Evolutionary conservation across 768 basidiomycete species (phyloP).

Genomic region (Boletus rubroflammeus): DNA sequence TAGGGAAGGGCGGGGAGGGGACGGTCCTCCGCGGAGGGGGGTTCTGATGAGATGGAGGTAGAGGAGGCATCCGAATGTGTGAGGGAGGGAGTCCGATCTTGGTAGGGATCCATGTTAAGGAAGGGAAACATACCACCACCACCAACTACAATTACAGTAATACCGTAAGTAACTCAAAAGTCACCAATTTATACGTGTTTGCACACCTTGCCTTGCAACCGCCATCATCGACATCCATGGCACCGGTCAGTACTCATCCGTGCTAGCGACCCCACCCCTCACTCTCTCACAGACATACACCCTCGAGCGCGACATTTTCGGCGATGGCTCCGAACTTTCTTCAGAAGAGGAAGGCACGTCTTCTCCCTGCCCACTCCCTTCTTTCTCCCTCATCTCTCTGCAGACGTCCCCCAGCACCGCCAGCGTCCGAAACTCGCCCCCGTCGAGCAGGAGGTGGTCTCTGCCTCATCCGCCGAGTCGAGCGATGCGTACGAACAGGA

Average conservation of each 20-base stretch:
- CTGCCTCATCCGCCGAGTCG: conserved; percentile 38
- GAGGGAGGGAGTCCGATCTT: conserved; percentile 28
- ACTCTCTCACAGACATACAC: conserved; percentile 17
- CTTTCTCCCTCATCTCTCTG: conserved; percentile 1
- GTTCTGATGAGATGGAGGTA: conserved; percentile 11
- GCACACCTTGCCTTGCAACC: background rate
- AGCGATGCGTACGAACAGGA: conserved; percentile 54
- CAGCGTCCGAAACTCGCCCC: conserved; percentile 32
- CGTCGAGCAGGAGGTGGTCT: conserved; percentile 33
- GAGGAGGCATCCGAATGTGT: conserved; percentile 26
- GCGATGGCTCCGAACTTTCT: conserved; percentile 82
- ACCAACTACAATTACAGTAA: no score
- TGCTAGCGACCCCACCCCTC: background rate
- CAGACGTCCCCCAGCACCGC: conserved; percentile 44
- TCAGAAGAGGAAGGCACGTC: conserved; percentile 58
- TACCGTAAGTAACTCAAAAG: no score
- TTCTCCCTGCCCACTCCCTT: background rate
- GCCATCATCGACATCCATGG: no score
- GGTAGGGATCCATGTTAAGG: conserved; percentile 24
- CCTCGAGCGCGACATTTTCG: conserved; percentile 74
- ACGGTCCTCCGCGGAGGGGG: conserved; percentile 17
- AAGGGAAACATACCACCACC: conserved; percentile 19
- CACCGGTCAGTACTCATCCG: conserved; percentile 2
- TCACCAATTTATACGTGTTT: conserved; percentile 14
- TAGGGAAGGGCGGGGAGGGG: conserved; percentile 21